These are phyloP conservation scores for Kappamyces sp. DNA, from an alignment of 192 early-diverging fungal genomes.

Conservation along the genomic window DNA sequence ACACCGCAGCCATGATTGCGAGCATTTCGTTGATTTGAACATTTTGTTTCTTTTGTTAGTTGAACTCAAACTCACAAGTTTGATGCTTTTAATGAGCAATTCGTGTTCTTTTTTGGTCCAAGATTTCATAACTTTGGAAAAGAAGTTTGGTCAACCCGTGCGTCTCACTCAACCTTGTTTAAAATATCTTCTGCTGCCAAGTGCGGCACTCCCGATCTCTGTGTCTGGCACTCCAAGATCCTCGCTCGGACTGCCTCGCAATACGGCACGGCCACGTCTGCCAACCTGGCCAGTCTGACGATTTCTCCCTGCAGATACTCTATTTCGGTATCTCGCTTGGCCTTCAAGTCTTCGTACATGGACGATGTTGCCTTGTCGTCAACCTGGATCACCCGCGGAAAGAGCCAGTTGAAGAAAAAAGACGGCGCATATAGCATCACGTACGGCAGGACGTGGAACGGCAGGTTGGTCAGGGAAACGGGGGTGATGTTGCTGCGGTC, in stretches of 20 bases:
- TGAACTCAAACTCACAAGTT: too few relatives aligned
- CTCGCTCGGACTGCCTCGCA: constrained; percentile 26
- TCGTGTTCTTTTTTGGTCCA: too few relatives aligned
- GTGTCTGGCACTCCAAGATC: constrained; percentile 19
- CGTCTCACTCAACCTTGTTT: constrained; percentile 15
- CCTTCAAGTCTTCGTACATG: constrained; percentile 40
- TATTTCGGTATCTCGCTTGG: constrained; percentile 34
- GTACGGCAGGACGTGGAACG: background rate
- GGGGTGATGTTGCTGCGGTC: constrained; percentile 19
- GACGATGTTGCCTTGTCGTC: constrained; percentile 33
- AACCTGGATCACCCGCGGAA: constrained; percentile 20
- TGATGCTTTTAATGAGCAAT: too few relatives aligned
- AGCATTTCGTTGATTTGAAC: too few relatives aligned
- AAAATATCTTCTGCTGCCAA: constrained; percentile 30
- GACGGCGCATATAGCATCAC: constrained; percentile 24
- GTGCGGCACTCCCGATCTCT: constrained; percentile 16
- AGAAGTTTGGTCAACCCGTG: background rate
- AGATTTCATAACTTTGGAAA: background rate
- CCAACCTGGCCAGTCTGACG: constrained; percentile 22
- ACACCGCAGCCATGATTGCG: too few relatives aligned
- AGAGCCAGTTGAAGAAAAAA: constrained; percentile 24
- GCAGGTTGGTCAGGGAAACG: constrained; percentile 10
- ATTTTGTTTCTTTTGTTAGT: too few relatives aligned
- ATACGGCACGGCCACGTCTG: constrained; percentile 25
- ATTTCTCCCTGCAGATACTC: constrained; percentile 40